Evolutionary conservation across 306 rosid genomes (phyloP).

Genomic region (Sicyos edulis): DNA sequence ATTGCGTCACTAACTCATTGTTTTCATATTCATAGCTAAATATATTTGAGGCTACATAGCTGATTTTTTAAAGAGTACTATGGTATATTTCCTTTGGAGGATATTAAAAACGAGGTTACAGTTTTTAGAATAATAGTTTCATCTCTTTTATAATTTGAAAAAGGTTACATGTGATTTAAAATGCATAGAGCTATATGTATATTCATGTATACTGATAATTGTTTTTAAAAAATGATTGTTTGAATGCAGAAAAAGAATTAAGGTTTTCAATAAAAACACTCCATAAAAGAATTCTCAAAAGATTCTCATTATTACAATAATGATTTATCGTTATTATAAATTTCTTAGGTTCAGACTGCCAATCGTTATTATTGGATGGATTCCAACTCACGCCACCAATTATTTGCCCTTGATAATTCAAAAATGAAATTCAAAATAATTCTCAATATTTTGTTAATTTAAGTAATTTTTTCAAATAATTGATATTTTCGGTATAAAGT

Average conservation of each 20-base stretch:
- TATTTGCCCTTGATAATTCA: not conserved
- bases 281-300: not conserved
- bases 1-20: too few species aligned
- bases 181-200: not conserved
- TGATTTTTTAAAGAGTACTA: too few species aligned
- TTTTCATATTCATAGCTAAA: too few species aligned
- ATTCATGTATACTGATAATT: not conserved
- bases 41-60: too few species aligned
- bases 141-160: too few species aligned
- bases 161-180: not conserved
- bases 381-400: not conserved
- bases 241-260: not conserved
- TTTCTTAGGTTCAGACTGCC: not conserved
- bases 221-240: not conserved
- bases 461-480: not conserved
- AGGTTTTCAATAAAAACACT: not conserved
- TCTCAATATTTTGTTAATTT: not conserved
- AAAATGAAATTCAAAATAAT: not conserved
- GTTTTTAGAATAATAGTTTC: too few species aligned
- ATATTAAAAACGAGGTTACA: too few species aligned
- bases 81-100: too few species aligned
- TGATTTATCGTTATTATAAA: not conserved
- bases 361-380: not conserved
- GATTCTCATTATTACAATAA: conserved; percentile 6
- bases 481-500: too few species aligned